Base-by-base conservation (phyloP, 495 filamentous ascomycete genomes). In the Xylaria scruposa region DNA sequence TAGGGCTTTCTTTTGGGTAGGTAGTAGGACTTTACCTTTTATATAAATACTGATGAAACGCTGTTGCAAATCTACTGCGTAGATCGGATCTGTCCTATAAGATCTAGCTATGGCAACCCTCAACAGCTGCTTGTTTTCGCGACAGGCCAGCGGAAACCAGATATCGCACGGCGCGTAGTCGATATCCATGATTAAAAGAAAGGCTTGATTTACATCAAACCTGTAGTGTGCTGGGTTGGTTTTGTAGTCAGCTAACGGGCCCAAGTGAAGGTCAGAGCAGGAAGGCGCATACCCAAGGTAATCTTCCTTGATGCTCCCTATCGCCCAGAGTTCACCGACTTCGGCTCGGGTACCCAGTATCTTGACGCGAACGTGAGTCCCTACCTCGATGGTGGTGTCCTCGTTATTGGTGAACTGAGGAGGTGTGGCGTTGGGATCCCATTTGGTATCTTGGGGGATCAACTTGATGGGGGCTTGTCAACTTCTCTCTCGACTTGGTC, bases 291-390 rank as follows among this genome's bases (percentile, higher is more conserved):
- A 87, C 85, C 87, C 87, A 40, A 89, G 84, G 77, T 87, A 89
- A 69, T 89, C 93, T 81, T 98, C 96, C 84, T 97, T 97, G 79
- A 99, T 97, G 46, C 93, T 98, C 51, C 94, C 97, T 80, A 98
- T 97, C 42, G 95, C 96, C 85, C 91, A 97, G 88, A 99, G 96
- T 75, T 92, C 91, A 33, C 91, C 94, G 58, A 98, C 93, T 76
- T 98, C 96, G 65, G 90, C 93, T 79, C 97, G 89, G 17, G 94
- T 91, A 74, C 97, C 97, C 63, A 97, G 91, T 61, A 99, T 90
- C 82, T 97, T 97, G 70, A 98, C 90, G 19, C 96, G 92, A 73
- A 99, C 87, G 78, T 97, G 94, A 12, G 95, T 94, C 42, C 93
- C 94, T 53, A 94, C 94, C 81, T 97, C 94, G 76, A 98, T 97